Evolutionary conservation across 1,284 basidiomycete genomes (phyloP), one percentile per base, ranked within the genome.

Genomic region (Ustilago cynodontis): DNA sequence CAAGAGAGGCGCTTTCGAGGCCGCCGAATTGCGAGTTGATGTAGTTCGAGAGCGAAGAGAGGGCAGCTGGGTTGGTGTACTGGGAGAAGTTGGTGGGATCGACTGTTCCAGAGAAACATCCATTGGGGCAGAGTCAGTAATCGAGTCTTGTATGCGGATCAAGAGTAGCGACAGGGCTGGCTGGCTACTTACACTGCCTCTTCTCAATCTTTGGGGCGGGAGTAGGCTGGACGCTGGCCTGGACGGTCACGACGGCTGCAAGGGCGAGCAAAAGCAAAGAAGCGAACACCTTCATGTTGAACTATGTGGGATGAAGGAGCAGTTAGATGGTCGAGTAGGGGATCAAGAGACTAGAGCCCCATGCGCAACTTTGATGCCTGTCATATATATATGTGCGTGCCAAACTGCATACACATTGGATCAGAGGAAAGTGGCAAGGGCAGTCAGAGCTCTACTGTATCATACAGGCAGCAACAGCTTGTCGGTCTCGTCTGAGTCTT

Each of bases 51-150:
- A 74, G 66, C 47, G 71, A 74, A 3, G 59, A 43, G 56, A 74
- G 45, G 13, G 66, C 71, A 0, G 13, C 66, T 0, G 20, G 16
- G 55, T 74, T 62, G 28, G 71, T 74, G 66, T 69, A 73, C 50
- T 73, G 71, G 28, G 61, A 60, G 29, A 65, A 41, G 59, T 73
- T 65, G 71, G 67, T 54, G 2, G 71, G 71, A 59, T 73, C 62
- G 52, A 73, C 71, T 73, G 50, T 24, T 45, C 26, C 16, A 35
- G 11, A 43, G 18, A 43, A 1, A n/a, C 11, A 11, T 24, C 13
- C 53, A 14, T 14, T 14, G 31, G 37, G n/a, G n/a, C 8, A 9
- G 11, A 51, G 51, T 35, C 18, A 35, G 51, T 13, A 54, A 5
- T 37, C 16, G 52, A n/a, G 18, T 29, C n/a, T n/a, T n/a, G n/a